A percentile compares a stretch with the other conserved stretches of the same genome.
Conservation (phyloP, 208 protist genomes). For the Leishmania arabica region DNA sequence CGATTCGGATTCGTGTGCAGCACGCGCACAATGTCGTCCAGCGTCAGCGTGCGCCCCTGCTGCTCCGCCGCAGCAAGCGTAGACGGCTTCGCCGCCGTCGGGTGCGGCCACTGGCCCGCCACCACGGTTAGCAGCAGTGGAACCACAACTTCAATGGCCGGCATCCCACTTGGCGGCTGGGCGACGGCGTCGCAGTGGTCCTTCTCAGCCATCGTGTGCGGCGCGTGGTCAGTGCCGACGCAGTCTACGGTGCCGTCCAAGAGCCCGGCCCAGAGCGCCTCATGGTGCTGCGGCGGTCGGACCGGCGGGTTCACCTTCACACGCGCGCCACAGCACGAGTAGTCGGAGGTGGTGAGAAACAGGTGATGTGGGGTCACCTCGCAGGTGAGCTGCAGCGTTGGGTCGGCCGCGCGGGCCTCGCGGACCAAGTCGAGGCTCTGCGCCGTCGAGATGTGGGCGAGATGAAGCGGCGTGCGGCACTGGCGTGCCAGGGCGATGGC, state of each 20-base stretch:
- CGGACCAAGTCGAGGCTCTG: slow-evolving; percentile 85
- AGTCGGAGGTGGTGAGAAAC: slow-evolving; percentile 82
- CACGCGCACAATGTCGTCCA: slow-evolving; percentile 67
- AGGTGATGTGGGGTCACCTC: slow-evolving; percentile 94
- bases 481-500: slow-evolving; percentile 69
- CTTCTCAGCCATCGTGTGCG: slow-evolving; percentile 93
- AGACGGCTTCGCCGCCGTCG: slow-evolving; percentile 47
- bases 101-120: slow-evolving; percentile 72
- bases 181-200: slow-evolving; percentile 19
- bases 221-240: slow-evolving; percentile 95
- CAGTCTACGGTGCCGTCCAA: slow-evolving; percentile 91
- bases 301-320: slow-evolving; percentile 92
- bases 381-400: slow-evolving; percentile 78
- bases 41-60: slow-evolving; percentile 20
- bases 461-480: slow-evolving; percentile 81
- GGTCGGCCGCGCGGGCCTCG: slow-evolving; percentile 48
- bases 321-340: slow-evolving; percentile 64
- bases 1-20: slow-evolving; percentile 80
- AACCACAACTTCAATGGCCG: slow-evolving; percentile 90
- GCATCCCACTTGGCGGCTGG: slow-evolving; percentile 92
- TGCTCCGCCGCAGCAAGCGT: slow-evolving; percentile 36
- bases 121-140: slow-evolving; percentile 90
- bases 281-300: slow-evolving; percentile 68
- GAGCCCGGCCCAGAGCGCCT: slow-evolving; percentile 90
- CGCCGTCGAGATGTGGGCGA: slow-evolving; percentile 89